Conservation (phyloP, 257 asterid genomes). For the Jaltomata sinuosa region DNA sequence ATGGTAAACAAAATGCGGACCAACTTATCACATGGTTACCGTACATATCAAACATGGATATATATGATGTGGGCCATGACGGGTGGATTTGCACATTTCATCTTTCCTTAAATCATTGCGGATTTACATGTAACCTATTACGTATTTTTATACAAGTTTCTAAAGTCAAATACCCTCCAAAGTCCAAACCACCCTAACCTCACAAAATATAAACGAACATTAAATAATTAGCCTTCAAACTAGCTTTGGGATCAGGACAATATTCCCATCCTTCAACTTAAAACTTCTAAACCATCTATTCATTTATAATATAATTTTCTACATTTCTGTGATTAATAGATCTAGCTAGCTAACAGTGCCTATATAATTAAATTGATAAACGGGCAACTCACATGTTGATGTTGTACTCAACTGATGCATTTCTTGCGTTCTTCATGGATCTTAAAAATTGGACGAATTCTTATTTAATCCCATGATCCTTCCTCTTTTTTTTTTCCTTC, state of each 20-base stretch:
- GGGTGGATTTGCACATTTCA: neutral
- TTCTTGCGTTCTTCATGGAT: conserved; percentile 22
- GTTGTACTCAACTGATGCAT: conserved; percentile 4
- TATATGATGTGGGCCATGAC: neutral
- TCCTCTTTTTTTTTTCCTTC: neutral
- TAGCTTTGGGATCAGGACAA: neutral
- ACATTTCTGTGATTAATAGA: neutral
- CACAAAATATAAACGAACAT: neutral
- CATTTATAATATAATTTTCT: neutral
- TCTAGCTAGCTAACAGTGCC: neutral
- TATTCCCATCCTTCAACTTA: neutral
- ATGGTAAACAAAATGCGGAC: neutral
- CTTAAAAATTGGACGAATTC: neutral
- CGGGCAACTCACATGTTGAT: conserved; percentile 17
- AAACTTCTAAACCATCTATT: neutral
- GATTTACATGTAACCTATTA: neutral
- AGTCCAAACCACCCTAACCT: neutral
- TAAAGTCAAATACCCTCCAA: neutral
- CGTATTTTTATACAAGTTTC: too few species aligned
- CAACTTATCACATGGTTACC: neutral
- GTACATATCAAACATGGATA: neutral
- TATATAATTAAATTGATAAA: neutral
- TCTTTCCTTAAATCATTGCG: neutral
- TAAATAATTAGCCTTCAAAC: neutral
- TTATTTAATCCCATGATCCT: neutral